Base-by-base conservation (phyloP, 2,329 filamentous ascomycete genomes). In the Pestalotiopsis sp. region DNA sequence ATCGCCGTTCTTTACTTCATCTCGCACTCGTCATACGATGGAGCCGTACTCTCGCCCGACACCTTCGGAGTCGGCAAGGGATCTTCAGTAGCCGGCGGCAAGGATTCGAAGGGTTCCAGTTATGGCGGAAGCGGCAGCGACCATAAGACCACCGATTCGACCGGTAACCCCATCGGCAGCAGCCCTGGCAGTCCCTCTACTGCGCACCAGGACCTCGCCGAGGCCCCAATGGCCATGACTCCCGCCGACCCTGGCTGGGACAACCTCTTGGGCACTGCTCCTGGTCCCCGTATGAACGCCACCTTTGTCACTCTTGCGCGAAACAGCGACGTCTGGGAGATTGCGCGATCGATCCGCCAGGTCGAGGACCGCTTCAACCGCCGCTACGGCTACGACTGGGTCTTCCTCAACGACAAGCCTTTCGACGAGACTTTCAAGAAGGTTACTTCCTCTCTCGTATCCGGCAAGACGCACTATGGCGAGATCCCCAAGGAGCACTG, bases 311-410 rank as follows among this genome's bases (percentile, higher is more conserved):
- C 95, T 25, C 88, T 99, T 70, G 96, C 96, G 66, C 92, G 96
- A 76, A 99, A 99, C 83, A 87, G 85, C 67, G 96, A 99, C 78
- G 84, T 98, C 36, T 99, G 96, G 96, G 96, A 99, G 64, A 97
- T 99, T 78, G 93, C 94, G 71, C 90, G 94, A 77, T 98, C 95
- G 13, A 99, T 99, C 78, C 93, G 96, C 68, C 93, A 97, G 78
- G 91, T 99, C 68, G 96, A 99, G 83, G 96, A 99, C 81, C 93
- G 96, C 78, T 99, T 99, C 90, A 99, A 99, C 85, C 90, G 91
- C 76, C 93, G 95, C 76, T 98, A 93, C 85, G 91, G 97, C 85
- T 99, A 99, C 83, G 95, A 98, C 79, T 99, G 97, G 97, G 95
- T 99, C 66, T 99, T 99, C 84, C 85, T 99, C 71, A 99, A 99